Evolutionary conservation across 176 grass and related monocot species (phyloP), one percentile per base, ranked within the genome.

Genomic region (Cenchrus fungigraminus): DNA sequence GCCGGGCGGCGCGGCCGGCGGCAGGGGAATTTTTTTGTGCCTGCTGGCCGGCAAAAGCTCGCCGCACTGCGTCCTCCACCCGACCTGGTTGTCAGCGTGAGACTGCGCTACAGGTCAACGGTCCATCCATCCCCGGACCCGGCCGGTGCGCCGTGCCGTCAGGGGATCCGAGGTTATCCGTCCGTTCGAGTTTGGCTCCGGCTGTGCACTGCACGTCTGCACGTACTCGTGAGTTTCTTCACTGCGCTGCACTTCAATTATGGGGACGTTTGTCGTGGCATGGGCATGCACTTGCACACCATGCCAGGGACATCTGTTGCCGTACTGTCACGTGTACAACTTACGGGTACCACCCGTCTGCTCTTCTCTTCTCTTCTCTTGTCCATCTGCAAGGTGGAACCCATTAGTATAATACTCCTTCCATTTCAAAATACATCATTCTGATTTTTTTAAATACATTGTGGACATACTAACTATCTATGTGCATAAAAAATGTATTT

Each of bases 81-180:
- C 25, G 25, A 25, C 25, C 25, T 25, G 25, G 25, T 15, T 56
- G 5, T 56, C 37, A 40, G 14, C 2, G n/a, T 10, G 61, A 1
- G 12, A 12, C 10, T 37, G 13, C 25, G 57, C 57, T 34, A 5
- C 20, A 45, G 40, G 59, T 79, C 66, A 47, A 60, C 54, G 71
- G 15, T 16, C 29, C 25, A 31, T 28, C 15, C 28, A 31, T 28
- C 15, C 28, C 1, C 43, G 4, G 68, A 8, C 15, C 1, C 67
- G 34, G 8, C 1, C 67, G 34, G 8, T 40, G 37, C 45, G 3
- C 5, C 0, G n/a, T 32, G 42, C 14, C 4, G 46, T 74, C 77
- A 68, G 62, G 28, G 12, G 52, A 86, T 87, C 79, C 86, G 13
- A 81, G 62, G 62, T 69, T 68, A 37, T 73, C 54, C 25, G 37